Evolutionary conservation across 2,329 filamentous ascomycete genomes (phyloP), one percentile per base, ranked within the genome.

Genomic region (Sphaerulina vaccinii): DNA sequence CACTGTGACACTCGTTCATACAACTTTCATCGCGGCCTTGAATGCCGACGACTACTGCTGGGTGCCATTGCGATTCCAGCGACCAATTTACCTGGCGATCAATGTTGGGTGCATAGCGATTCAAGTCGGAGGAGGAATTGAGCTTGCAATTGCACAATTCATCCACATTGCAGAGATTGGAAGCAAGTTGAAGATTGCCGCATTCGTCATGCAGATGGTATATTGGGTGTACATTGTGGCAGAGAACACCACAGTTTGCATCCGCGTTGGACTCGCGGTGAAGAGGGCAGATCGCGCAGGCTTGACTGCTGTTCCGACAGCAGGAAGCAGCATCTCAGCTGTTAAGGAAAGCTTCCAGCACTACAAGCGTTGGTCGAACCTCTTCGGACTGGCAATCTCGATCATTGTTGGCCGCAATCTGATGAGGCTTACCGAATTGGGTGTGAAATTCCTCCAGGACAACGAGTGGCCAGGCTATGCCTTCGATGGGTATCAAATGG

Each of bases 401-500:
- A 53, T 56, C 16, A 37, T 52, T 38, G 36, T 47, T 22, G 49
- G 49, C 6, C 40, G 49, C 10, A 56, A 52, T 15, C 15, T 56
- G 35, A 56, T 56, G 49, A 49, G 53, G 9, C 24, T 56, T 24
- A 49, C 49, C 7, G 45, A 56, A 33, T 27, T 49, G 11, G 45
- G 50, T 15, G 45, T 52, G 11, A 23, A 32, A 1, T 41, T 56
- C 15, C 35, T 56, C 23, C 22, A 52, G 27, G 21, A 49, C n/a
- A 56, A 50, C 21, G 49, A 56, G 38, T 56, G 44, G 53, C 29
- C 42, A 2, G 32, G 44, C 21, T 56, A 56, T 39, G 45, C 46
- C 16, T 56, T 52, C 16, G 49, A 56, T 41, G 45, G 49, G 4
- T 56, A 52, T 40, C 45, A 56, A 41, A 56, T 56, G 44, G 53